Conservation (phyloP, 352 stramenopile genomes). For the Aphanomyces euteiches region DNA sequence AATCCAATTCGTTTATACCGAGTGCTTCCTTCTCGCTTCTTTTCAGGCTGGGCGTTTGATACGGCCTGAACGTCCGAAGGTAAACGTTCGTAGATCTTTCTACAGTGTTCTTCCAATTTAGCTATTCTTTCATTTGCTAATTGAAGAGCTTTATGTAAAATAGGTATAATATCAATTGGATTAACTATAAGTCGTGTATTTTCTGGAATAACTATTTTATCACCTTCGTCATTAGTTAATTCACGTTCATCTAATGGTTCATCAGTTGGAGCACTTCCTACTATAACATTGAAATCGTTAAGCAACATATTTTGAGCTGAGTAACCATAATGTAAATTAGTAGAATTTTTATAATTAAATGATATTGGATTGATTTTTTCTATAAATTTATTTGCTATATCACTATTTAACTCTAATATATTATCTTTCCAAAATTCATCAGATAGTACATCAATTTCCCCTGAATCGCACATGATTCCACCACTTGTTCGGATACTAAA, state of each 20-base stretch:
- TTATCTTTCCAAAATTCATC: slow-evolving; percentile 12
- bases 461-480: background rate
- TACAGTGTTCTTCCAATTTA: slow-evolving; percentile 11
- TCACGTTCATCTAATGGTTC: slow-evolving; percentile 15
- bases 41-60: slow-evolving; percentile 4
- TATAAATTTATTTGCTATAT: slow-evolving; percentile 9
- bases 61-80: slow-evolving; percentile 2
- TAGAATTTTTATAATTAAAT: slow-evolving; percentile 20
- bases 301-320: slow-evolving; percentile 5
- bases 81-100: slow-evolving; percentile 5
- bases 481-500: background rate
- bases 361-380: slow-evolving; percentile 14
- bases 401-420: background rate
- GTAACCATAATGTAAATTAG: slow-evolving; percentile 14
- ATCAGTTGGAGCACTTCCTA: background rate
- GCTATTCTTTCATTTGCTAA: slow-evolving; percentile 20
- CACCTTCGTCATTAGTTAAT: slow-evolving; percentile 20
- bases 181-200: slow-evolving; percentile 12
- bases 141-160: slow-evolving; percentile 13
- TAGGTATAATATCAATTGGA: background rate
- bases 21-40: slow-evolving; percentile 4
- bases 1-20: slow-evolving; percentile 13
- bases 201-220: slow-evolving; percentile 9
- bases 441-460: slow-evolving; percentile 6
- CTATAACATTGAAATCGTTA: background rate